Conservation (phyloP, 2,329 filamentous ascomycete genomes). For the Colletotrichum liaoningense region DNA sequence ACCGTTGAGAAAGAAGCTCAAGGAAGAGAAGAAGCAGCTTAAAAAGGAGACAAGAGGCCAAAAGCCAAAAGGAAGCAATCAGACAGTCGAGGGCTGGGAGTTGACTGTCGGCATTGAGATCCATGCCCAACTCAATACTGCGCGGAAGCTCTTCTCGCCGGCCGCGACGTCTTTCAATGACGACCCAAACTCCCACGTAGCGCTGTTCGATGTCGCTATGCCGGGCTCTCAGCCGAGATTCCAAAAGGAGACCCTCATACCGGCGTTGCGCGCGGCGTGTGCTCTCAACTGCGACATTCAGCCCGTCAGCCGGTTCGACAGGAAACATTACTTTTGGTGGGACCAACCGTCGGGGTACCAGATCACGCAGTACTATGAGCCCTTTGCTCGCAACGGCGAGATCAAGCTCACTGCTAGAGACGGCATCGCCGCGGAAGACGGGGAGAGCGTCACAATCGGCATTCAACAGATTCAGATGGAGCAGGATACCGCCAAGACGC, state of each 20-base stretch:
- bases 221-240: constrained; percentile 91
- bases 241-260: constrained; percentile 84
- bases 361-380: constrained; percentile 94
- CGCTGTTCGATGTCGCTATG: constrained; percentile 88
- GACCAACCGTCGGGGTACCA: constrained; percentile 97
- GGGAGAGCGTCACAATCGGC: constrained; percentile 76
- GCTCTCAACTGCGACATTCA: constrained; percentile 86
- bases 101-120: constrained; percentile 97
- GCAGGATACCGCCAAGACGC: constrained; percentile 96
- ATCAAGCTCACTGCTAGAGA: constrained; percentile 80
- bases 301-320: constrained; percentile 83
- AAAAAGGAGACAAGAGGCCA: constrained; percentile 71
- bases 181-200: constrained; percentile 85
- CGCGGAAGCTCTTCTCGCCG: constrained; percentile 87
- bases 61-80: constrained; percentile 57
- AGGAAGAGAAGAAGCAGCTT: constrained; percentile 76
- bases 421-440: constrained; percentile 81
- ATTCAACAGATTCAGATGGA: constrained; percentile 98
- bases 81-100: constrained; percentile 81
- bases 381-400: constrained; percentile 75
- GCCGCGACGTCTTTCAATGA: constrained; percentile 74
- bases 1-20: constrained; percentile 78
- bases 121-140: constrained; percentile 93
- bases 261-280: constrained; percentile 89
- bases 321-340: constrained; percentile 99